Percentiles rank a stretch among this genome's conserved stretches.
Evolutionary conservation across 2,329 filamentous ascomycete species (phyloP).

Genomic region (Biscogniauxia mediterranea): DNA sequence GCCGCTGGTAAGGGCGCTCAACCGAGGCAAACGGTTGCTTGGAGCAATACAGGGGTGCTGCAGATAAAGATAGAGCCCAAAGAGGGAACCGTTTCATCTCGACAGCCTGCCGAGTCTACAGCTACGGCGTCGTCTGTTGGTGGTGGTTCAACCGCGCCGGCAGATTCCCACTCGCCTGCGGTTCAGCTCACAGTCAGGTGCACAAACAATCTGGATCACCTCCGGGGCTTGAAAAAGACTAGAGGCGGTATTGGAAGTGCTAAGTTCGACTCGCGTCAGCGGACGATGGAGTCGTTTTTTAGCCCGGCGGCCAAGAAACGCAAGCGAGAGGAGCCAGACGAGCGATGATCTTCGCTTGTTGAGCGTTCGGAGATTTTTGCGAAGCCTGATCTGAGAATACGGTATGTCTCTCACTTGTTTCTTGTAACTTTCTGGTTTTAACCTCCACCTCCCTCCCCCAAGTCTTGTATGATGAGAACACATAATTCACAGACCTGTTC

Average conservation of each 20-base stretch:
- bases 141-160: background rate
- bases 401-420: constrained; percentile 1
- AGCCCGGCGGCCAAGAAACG: constrained; percentile 46
- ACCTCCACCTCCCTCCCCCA: constrained; percentile 2
- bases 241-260: constrained; percentile 79
- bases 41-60: constrained; percentile 50
- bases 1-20: constrained; percentile 2
- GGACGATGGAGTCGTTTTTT: constrained; percentile 76
- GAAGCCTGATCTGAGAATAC: background rate
- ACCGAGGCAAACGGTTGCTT: constrained; percentile 35
- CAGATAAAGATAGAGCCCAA: constrained; percentile 22
- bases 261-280: constrained; percentile 71
- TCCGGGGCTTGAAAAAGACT: constrained; percentile 73
- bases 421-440: constrained; percentile 40
- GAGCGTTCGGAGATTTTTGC: background rate
- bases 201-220: constrained; percentile 70
- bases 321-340: constrained; percentile 35
- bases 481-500: constrained; percentile 82
- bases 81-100: background rate
- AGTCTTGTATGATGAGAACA: constrained; percentile 67
- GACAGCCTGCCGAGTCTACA: too few relatives aligned
- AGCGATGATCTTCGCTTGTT: constrained; percentile 9
- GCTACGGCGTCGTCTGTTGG: background rate
- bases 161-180: constrained; percentile 21
- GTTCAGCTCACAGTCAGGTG: constrained; percentile 47